Evolutionary conservation across 108 stramenopile genomes (phyloP), one percentile per base, ranked within the genome.

Genomic region (Mayamaea pseudoterrestris): DNA sequence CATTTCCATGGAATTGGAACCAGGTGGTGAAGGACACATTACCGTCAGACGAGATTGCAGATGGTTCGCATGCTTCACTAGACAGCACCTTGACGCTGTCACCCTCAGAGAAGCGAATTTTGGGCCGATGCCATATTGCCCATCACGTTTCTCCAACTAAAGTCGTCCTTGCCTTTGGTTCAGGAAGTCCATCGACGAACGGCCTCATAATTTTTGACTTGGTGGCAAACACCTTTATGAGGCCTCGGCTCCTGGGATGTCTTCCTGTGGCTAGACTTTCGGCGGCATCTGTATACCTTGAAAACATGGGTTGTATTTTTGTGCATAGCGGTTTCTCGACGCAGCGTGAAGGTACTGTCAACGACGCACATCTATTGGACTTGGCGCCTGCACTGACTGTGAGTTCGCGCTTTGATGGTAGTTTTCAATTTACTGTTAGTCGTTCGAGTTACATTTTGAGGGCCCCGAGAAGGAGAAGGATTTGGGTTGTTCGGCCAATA

Each of bases 81-180:
- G n/a, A n/a, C n/a, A 20, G 20, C 8, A 18, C 37, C 3, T 20
- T 14, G 37, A 26, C 50, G 12, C 48, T 71, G 3, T 41, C 66
- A 5, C 59, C 63, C 3, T 37, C 59, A 4, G 70, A 79, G 42
- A 47, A 45, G 18, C 56, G 74, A 2, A 65, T 59, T 35, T 55
- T 79, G 29, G 78, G 78, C 23, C 62, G 78, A 1, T 74, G 78
- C 35, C 78, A 79, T 39, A 23, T 53, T 39, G 52, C 57, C 11
- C 30, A 69, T 26, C 66, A 61, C 27, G 55, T 79, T 16, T 42
- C 70, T 12, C 70, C 52, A 2, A 67, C 74, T 32, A 65, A 51
- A n/a, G 73, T 63, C 13, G 8, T 79, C 0, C 16, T 74, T 2
- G 2, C 64, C 30, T 72, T 71, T 66, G 78, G 78, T 0, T 70